Conservation (phyloP, 805 yeast genomes). For the Hanseniaspora pseudoguilliermondii region DNA sequence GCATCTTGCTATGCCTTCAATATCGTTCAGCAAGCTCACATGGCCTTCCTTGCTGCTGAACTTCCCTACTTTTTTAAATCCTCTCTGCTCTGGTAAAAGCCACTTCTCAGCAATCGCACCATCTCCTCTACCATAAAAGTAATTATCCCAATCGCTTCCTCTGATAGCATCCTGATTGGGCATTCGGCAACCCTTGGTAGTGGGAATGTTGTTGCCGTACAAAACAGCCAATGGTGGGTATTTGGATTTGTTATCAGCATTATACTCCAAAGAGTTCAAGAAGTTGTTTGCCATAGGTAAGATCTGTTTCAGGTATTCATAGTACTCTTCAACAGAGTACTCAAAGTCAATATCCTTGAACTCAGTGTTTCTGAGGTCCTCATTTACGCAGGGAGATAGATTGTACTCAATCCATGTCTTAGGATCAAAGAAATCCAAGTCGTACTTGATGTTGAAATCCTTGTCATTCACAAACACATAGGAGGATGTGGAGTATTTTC, state of each 20-base stretch:
- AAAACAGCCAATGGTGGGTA: slow-evolving; percentile 81
- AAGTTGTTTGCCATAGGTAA: slow-evolving; percentile 48
- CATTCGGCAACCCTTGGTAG: slow-evolving; percentile 70
- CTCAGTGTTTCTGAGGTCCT: slow-evolving; percentile 19
- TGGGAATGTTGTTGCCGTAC: slow-evolving; percentile 71
- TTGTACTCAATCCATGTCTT: slow-evolving; percentile 67
- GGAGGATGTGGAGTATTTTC: neutral
- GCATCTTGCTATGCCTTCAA: slow-evolving; percentile 60
- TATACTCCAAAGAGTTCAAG: slow-evolving; percentile 42
- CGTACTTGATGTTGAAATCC: slow-evolving; percentile 42
- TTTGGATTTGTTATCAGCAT: slow-evolving; percentile 30
- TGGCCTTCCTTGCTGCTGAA: slow-evolving; percentile 59
- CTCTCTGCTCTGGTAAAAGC: slow-evolving; percentile 65
- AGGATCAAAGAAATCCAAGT: slow-evolving; percentile 67
- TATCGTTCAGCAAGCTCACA: slow-evolving; percentile 64
- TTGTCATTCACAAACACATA: slow-evolving; percentile 41
- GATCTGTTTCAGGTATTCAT: slow-evolving; percentile 50
- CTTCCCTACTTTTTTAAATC: slow-evolving; percentile 61
- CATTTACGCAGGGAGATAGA: slow-evolving; percentile 51
- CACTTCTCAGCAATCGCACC: slow-evolving; percentile 80
- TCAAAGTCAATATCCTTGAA: slow-evolving; percentile 4
- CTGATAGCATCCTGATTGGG: slow-evolving; percentile 46
- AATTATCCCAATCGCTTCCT: slow-evolving; percentile 61
- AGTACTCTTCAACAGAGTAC: slow-evolving; percentile 38
- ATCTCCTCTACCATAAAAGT: slow-evolving; percentile 82